A percentile compares a stretch with the other conserved stretches of the same genome.
These are phyloP conservation scores for Apiospora malaysiana DNA, from an alignment of 2,329 filamentous ascomycete species.

Conservation along the genomic window DNA sequence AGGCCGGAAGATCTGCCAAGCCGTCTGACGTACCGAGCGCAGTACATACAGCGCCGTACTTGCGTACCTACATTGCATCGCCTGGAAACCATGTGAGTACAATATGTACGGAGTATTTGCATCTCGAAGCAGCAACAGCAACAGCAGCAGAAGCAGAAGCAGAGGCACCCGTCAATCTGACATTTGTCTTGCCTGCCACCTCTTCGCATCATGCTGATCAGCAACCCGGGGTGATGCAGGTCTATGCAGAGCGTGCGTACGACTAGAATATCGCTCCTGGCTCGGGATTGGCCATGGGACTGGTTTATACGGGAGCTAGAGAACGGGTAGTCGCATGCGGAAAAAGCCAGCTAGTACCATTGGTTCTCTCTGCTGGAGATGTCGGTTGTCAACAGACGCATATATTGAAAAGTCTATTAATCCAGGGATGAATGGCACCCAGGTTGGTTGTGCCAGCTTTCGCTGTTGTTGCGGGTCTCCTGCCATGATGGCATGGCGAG, in stretches of 20 bases:
- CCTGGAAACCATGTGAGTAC: too few species aligned
- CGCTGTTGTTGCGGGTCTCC: neutral
- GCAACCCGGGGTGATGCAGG: slow-evolving; percentile 7
- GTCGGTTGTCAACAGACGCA: neutral
- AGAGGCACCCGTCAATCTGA: slow-evolving; percentile 14
- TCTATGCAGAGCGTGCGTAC: slow-evolving; percentile 7
- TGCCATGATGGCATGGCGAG: neutral
- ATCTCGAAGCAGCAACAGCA: neutral
- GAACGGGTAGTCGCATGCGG: slow-evolving; percentile 20
- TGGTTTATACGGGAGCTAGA: slow-evolving; percentile 20
- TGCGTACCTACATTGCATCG: neutral
- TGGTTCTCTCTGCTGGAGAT: neutral
- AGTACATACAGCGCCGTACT: neutral
- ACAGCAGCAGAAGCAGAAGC: neutral
- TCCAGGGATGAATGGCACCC: neutral
- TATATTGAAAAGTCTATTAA: neutral
- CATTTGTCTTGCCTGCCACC: neutral
- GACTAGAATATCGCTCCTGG: neutral
- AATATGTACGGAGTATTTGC: too few species aligned
- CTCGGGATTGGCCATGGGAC: neutral
- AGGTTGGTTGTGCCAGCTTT: neutral
- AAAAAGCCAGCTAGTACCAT: neutral
- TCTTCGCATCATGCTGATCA: slow-evolving; percentile 10
- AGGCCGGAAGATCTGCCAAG: neutral
- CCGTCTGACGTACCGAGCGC: neutral